Evolutionary conservation across 345 rosid species (phyloP).

Genomic region (Corchorus olitorius): DNA sequence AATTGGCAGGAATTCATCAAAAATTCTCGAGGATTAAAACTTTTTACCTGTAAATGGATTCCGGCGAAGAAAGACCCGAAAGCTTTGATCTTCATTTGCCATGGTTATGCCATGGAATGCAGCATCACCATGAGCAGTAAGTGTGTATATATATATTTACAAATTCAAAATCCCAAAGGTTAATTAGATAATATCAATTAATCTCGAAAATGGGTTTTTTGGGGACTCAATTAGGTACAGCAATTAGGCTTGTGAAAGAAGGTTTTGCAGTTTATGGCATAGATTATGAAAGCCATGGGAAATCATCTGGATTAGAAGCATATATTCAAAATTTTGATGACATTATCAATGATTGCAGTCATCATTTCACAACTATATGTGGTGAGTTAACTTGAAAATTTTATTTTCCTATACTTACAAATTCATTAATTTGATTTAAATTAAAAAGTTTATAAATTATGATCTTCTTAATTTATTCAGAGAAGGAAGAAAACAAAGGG

Average conservation of each 20-base stretch:
- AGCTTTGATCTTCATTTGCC: constrained; percentile 74
- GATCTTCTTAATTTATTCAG: constrained; percentile 25
- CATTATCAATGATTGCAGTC: constrained; percentile 56
- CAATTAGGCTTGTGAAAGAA: constrained; percentile 51
- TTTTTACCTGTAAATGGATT: constrained; percentile 75
- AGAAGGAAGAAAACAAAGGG: constrained; percentile 37
- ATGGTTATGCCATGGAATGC: constrained; percentile 91
- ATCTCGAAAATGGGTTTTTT: background rate
- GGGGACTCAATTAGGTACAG: constrained; percentile 48
- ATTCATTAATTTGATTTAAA: too few relatives aligned
- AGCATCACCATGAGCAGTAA: constrained; percentile 81
- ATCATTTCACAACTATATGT: constrained; percentile 53
- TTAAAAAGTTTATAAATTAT: background rate
- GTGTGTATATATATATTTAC: background rate
- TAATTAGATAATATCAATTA: background rate
- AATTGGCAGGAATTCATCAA: constrained; percentile 41
- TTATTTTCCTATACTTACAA: too few relatives aligned
- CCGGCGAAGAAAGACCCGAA: constrained; percentile 54
- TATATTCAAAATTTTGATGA: constrained; percentile 51
- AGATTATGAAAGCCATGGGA: constrained; percentile 87
- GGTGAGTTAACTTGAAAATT: constrained; percentile 32
- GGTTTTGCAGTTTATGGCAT: constrained; percentile 72
- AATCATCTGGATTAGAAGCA: constrained; percentile 59
- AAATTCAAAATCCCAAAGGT: background rate
- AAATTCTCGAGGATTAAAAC: constrained; percentile 62